phyloP scores from a whole-genome alignment of 2,329 filamentous ascomycete genomes.

The Aspergillus arachidicola region DNA sequence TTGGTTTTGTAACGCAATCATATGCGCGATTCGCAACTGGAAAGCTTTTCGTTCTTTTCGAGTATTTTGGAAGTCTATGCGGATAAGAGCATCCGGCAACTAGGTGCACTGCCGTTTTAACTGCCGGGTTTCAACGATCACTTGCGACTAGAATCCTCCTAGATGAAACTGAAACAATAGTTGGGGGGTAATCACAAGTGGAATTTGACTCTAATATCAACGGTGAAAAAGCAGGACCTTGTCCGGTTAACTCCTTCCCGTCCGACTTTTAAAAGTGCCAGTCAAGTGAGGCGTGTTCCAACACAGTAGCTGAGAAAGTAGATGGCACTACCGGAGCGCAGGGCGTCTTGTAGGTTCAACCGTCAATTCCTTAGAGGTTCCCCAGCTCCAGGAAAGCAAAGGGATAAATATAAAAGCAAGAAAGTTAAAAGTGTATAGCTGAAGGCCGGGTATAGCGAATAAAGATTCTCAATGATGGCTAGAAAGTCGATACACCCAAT shows the following conservation, averaged over 20 bases:
- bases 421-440: not conserved
- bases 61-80: not conserved
- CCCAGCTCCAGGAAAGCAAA: not conserved
- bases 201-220: not conserved
- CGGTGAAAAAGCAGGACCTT: not conserved
- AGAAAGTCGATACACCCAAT: not conserved
- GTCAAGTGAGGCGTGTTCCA: not conserved
- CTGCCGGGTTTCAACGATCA: not conserved
- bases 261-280: not conserved
- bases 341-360: conserved; percentile 1
- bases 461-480: not conserved
- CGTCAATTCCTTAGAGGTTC: not conserved
- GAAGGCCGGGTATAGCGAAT: not conserved
- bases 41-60: conserved; percentile 4
- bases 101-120: not conserved
- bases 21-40: conserved; percentile 39
- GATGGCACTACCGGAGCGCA: not conserved
- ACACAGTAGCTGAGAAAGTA: not conserved
- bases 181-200: not conserved
- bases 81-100: not conserved
- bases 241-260: not conserved
- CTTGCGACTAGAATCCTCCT: not conserved
- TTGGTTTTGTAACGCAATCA: conserved; percentile 46
- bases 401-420: not conserved
- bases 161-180: not conserved